phyloP scores from a whole-genome alignment of 257 asterid species.

The Ocimum tenuiflorum region DNA sequence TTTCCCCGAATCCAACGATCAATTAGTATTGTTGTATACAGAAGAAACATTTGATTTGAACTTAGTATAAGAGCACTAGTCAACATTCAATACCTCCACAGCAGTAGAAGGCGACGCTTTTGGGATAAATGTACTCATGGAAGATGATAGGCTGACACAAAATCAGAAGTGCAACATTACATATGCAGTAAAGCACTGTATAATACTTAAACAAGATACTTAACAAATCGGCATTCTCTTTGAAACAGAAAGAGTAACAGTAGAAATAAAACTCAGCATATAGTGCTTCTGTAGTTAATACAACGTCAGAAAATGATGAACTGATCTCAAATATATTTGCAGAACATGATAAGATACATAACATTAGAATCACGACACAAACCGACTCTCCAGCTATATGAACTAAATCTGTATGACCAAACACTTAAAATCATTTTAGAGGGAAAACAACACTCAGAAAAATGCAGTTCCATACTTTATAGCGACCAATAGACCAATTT shows the following conservation, averaged over 20 bases:
- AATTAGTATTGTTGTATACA: neutral
- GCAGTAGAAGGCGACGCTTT: conserved; percentile 55
- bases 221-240: neutral
- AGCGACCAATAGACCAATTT: neutral
- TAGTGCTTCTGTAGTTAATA: neutral
- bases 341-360: conserved; percentile 31
- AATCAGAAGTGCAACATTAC: conserved; percentile 13
- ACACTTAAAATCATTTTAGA: neutral
- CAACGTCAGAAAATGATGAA: neutral
- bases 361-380: neutral
- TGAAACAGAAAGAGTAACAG: neutral
- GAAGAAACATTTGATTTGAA: neutral
- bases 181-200: conserved; percentile 2
- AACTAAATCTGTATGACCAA: neutral
- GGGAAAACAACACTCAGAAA: neutral
- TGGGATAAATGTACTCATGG: conserved; percentile 36
- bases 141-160: conserved; percentile 46
- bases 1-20: conserved; percentile 20
- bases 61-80: conserved; percentile 4
- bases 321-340: neutral
- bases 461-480: neutral
- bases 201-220: conserved; percentile 10
- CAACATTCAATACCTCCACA: conserved; percentile 58
- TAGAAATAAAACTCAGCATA: conserved; percentile 6
- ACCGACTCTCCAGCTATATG: neutral